Base-by-base conservation (phyloP, 108 stramenopile genomes). In the Asterionellopsis glacialis region DNA sequence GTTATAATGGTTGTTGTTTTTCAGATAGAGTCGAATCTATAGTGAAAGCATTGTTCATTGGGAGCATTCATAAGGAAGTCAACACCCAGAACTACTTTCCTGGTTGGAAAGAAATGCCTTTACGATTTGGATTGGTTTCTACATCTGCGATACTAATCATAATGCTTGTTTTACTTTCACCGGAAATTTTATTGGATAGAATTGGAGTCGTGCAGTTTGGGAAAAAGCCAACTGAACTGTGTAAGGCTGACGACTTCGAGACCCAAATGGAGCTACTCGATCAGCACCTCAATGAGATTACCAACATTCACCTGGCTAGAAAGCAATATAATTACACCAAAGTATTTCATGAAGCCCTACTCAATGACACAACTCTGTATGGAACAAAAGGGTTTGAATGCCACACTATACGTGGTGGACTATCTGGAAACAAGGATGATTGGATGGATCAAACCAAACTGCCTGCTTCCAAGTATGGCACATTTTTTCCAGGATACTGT, bases 401-500 rank as follows among this genome's bases (percentile, higher is more conserved):
- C 21, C 2, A 4, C 3, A 21, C 6, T 21, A 9, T 4, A 19
- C 16, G 19, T 47, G 18, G 45, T 2, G 9, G 9, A 21, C 18
- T 47, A 47, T 21, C 45, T 16, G 45, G 45, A 21, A 47, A 9
- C 6, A 47, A 47, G 9, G 45, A 16, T 9, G 19, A 47, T 4
- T 47, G 45, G 45, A 4, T 21, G 18, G 45, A 47, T 9, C 16
- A 19, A 47, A 47, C 45, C 18, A 1, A 16, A 16, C 1, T 19
- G 18, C 45, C 45, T 19, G 45, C 45, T 47, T 16, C 45, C 16
- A 21, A 47, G 9, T 47, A 19, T 47, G 45, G 45, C 16, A 19
- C 45, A 47, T 47, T 47, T 21, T 47, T 47, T 47, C 45, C 45
- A 7, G 45, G 45, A 47, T 47, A 47, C 9, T 47, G 45, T 21